Conservation (phyloP, 164 flowering plant species). For the Litsea cubeba region DNA sequence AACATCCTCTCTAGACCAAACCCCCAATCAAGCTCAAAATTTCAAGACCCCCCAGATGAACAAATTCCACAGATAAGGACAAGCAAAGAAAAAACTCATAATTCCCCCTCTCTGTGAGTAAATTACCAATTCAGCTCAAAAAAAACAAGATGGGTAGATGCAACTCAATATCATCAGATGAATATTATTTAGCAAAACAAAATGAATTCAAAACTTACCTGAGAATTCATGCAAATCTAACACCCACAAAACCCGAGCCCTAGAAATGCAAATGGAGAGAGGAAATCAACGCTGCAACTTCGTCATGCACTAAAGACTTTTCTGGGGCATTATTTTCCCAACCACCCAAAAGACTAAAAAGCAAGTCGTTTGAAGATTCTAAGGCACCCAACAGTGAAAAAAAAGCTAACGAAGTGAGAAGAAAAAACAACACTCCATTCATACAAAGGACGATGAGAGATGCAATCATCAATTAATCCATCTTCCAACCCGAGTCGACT, state of each 20-base stretch:
- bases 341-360: not conserved
- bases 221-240: not conserved
- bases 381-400: not conserved
- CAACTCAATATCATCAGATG: too few relatives aligned
- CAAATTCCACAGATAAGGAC: not conserved
- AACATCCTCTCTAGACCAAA: not conserved
- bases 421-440: not conserved
- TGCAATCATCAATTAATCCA: not conserved
- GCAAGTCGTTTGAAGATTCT: not conserved
- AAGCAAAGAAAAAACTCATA: not conserved
- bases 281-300: not conserved
- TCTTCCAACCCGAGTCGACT: not conserved
- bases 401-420: not conserved
- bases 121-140: too few relatives aligned
- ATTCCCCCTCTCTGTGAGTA: not conserved
- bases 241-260: not conserved
- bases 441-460: not conserved
- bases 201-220: not conserved
- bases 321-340: not conserved
- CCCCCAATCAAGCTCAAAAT: not conserved
- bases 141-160: too few relatives aligned
- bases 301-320: conserved; percentile 2
- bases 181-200: too few relatives aligned
- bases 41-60: not conserved
- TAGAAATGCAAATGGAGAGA: not conserved